phyloP scores from a whole-genome alignment of 208 protist genomes.

The Trichomonas vaginalis region DNA sequence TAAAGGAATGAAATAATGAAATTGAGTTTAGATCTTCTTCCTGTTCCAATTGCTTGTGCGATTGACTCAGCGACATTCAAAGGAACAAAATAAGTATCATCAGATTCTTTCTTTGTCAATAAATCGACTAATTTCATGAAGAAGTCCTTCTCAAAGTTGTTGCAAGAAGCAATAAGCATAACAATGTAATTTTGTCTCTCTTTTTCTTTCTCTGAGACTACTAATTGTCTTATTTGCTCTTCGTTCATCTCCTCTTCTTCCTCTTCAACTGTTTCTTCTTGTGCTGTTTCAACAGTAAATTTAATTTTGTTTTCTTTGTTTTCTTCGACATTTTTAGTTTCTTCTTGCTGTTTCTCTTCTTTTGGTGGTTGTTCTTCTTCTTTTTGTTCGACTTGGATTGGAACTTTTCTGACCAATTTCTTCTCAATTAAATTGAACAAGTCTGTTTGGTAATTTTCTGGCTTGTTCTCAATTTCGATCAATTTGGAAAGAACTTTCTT shows the following conservation, averaged over 20 bases:
- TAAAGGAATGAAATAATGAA: neutral
- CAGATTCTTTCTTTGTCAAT: neutral
- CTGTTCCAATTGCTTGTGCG: neutral
- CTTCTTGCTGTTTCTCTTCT: neutral
- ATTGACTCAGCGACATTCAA: neutral
- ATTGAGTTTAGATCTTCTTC: neutral
- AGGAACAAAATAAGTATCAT: neutral
- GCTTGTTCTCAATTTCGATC: neutral
- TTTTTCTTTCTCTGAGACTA: neutral
- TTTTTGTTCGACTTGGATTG: neutral
- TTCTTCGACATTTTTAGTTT: no score
- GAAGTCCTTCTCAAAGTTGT: neutral
- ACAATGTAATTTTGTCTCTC: neutral
- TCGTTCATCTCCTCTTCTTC: neutral
- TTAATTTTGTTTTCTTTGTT: no score
- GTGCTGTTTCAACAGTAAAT: no score
- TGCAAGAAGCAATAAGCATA: neutral
- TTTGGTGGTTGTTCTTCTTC: neutral
- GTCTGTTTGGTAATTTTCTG: neutral
- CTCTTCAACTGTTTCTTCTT: no score
- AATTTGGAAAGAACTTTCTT: neutral
- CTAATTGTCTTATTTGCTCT: neutral
- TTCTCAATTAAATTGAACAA: neutral
- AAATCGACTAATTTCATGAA: neutral
- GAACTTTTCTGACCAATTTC: neutral